These are phyloP conservation scores for Sporothrix humicola DNA, from an alignment of 2,329 filamentous ascomycete genomes.

Conservation along the genomic window DNA sequence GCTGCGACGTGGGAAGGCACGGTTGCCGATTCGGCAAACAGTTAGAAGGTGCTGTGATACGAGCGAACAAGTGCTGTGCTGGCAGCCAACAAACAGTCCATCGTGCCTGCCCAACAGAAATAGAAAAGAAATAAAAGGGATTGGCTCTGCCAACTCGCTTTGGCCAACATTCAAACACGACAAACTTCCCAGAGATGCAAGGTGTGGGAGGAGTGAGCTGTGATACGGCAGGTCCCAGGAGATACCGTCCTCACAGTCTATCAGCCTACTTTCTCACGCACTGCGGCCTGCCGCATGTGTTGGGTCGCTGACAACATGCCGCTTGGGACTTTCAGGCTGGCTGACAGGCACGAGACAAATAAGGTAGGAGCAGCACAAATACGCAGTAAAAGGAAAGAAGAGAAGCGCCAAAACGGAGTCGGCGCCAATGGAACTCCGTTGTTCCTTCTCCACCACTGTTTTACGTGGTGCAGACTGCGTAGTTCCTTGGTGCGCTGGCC, in stretches of 20 bases:
- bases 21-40: conserved; percentile 5
- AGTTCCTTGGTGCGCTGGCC: conserved; percentile 12
- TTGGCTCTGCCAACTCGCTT: not conserved
- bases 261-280: not conserved
- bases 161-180: not conserved
- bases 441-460: not conserved
- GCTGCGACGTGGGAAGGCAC: conserved; percentile 24
- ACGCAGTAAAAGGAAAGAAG: not conserved
- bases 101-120: not conserved
- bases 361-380: not conserved
- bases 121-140: not conserved
- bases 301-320: conserved; percentile 33
- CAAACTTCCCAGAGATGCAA: not conserved
- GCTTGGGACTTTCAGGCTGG: conserved; percentile 24
- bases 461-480: too few relatives aligned
- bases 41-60: not conserved
- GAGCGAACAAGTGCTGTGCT: not conserved
- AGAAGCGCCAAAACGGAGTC: not conserved
- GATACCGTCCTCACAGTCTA: not conserved
- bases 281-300: not conserved
- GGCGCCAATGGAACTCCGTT: not conserved
- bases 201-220: not conserved
- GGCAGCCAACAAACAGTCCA: conserved; percentile 1
- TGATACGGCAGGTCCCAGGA: not conserved
- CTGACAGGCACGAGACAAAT: conserved; percentile 15